A percentile compares a stretch with the other conserved stretches of the same genome.
Evolutionary conservation across 306 rosid species (phyloP).

Genomic region (Dalbergia cultrata): DNA sequence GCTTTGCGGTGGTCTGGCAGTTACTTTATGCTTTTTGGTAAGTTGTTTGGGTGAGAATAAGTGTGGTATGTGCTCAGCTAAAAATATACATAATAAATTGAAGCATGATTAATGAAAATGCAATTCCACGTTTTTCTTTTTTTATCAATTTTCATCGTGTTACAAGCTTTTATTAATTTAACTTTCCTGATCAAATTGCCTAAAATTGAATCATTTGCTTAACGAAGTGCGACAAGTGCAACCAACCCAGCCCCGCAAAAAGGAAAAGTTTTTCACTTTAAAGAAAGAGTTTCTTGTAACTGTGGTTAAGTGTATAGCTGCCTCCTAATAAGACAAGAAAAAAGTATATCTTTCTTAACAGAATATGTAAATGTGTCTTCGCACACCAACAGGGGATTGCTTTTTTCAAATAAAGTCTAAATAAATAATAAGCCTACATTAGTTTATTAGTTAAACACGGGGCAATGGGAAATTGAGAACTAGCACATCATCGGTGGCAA

Average conservation of each 20-base stretch:
- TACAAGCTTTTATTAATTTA: neutral
- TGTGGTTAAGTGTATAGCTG: neutral
- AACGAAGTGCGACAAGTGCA: slow-evolving; percentile 4
- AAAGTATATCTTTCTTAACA: neutral
- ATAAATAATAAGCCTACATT: too few relatives aligned
- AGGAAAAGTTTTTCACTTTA: neutral
- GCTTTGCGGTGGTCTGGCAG: neutral
- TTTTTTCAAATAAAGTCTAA: slow-evolving; percentile 16
- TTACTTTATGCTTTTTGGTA: too few relatives aligned
- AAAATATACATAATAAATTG: neutral
- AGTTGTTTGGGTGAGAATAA: neutral
- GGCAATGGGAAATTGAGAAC: neutral
- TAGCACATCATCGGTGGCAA: neutral
- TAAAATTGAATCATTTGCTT: neutral
- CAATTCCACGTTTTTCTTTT: neutral
- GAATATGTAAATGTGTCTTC: slow-evolving; percentile 12
- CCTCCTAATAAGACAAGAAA: slow-evolving; percentile 8
- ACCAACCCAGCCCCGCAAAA: neutral
- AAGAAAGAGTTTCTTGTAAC: neutral
- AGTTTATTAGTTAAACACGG: neutral
- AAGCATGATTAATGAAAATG: neutral
- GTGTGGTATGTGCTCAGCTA: neutral
- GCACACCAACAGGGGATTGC: slow-evolving; percentile 6
- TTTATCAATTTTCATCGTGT: neutral
- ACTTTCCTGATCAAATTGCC: slow-evolving; percentile 1